A percentile compares a stretch with the other conserved stretches of the same genome.
Conservation (phyloP, 2,329 filamentous ascomycete species). For the Penicillium sp. region DNA sequence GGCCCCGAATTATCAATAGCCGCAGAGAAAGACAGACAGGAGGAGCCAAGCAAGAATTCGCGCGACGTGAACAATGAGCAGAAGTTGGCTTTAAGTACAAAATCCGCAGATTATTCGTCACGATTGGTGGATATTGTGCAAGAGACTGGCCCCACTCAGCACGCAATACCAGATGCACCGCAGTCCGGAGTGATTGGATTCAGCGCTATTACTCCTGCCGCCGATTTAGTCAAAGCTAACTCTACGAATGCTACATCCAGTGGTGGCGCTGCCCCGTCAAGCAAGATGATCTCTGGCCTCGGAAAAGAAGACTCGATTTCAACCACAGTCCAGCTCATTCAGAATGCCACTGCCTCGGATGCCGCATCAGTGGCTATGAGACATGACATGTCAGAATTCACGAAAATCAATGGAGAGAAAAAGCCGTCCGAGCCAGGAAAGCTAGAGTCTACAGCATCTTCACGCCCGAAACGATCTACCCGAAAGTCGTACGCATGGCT, state of each 20-base stretch:
- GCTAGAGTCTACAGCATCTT: conserved; percentile 18
- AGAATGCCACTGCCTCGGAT: background rate
- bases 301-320: background rate
- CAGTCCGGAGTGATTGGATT: background rate
- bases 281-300: background rate
- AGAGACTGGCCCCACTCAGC: conserved; percentile 5
- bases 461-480: conserved; percentile 11
- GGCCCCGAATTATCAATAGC: background rate
- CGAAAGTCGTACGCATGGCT: conserved; percentile 19
- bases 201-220: background rate
- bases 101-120: background rate
- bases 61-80: background rate
- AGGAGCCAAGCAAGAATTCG: background rate
- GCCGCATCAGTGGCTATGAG: background rate
- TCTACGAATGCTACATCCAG: background rate
- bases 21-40: background rate
- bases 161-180: conserved; percentile 8
- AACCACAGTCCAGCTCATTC: background rate
- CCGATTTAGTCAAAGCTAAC: background rate
- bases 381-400: background rate
- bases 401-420: background rate
- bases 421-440: conserved; percentile 7
- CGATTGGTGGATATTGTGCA: background rate
- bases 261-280: background rate
- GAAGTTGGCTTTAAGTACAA: background rate